Conservation (phyloP, 305 asterid genomes). For the Caryopteris hybrid region DNA sequence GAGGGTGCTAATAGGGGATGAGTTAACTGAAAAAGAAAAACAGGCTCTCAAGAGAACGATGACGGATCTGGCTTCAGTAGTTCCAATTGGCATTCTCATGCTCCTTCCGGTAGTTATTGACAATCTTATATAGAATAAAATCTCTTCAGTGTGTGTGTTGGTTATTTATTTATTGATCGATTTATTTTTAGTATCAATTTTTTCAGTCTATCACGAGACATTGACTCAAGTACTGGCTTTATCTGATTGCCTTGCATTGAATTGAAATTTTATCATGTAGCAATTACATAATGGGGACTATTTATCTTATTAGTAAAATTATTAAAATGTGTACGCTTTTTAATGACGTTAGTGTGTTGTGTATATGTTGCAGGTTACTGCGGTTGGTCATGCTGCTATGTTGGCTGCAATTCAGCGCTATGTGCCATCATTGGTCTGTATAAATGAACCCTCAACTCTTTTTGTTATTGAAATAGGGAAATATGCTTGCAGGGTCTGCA, state of each 20-base stretch:
- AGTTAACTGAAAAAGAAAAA: slow-evolving; percentile 83
- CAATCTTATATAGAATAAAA: slow-evolving; percentile 2
- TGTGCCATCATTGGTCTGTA: slow-evolving; percentile 74
- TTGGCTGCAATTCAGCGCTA: slow-evolving; percentile 93
- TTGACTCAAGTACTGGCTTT: too few species aligned
- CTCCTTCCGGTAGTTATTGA: slow-evolving; percentile 84
- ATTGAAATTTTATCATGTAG: neutral
- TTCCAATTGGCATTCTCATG: slow-evolving; percentile 95
- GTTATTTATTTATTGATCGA: too few species aligned
- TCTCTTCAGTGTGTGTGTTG: neutral
- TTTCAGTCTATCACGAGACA: too few species aligned
- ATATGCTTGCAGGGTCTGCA: too few species aligned
- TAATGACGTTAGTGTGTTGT: slow-evolving; percentile 21
- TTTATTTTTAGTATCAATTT: too few species aligned
- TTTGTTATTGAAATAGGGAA: slow-evolving; percentile 4
- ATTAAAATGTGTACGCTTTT: neutral
- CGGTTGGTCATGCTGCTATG: slow-evolving; percentile 66
- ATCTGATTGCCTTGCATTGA: neutral
- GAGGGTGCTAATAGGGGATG: slow-evolving; percentile 79
- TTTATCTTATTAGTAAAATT: too few species aligned
- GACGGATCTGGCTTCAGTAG: slow-evolving; percentile 92
- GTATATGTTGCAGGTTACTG: slow-evolving; percentile 43
- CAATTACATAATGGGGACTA: neutral
- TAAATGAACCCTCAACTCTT: neutral
- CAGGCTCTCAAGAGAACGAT: slow-evolving; percentile 89